Evolutionary conservation across 208 protist species (phyloP).

Genomic region (Lotmaria passim): DNA sequence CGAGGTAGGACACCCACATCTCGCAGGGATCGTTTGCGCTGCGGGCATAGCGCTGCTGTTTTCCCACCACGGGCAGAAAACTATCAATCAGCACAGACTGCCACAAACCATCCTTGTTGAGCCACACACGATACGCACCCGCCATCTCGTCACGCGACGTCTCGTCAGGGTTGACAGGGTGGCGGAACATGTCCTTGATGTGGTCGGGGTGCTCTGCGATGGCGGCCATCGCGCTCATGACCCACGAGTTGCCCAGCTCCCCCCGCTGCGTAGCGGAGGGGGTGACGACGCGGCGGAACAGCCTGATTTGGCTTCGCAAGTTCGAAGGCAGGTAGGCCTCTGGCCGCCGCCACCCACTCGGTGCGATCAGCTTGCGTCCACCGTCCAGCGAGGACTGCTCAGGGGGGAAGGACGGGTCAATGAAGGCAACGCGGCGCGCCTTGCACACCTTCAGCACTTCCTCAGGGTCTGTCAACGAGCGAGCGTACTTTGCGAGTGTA

Average conservation of each 20-base stretch:
- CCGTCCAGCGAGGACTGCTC: conserved; percentile 36
- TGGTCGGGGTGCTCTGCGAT: conserved; percentile 45
- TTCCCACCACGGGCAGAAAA: conserved; percentile 67
- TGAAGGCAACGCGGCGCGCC: conserved; percentile 30
- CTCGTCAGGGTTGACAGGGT: conserved; percentile 18
- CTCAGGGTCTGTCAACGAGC: conserved; percentile 19
- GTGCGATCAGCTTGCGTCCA: conserved; percentile 18
- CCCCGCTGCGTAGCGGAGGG: conserved; percentile 47
- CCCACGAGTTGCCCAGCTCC: conserved; percentile 72
- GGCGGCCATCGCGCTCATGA: conserved; percentile 63
- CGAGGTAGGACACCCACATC: conserved; percentile 80
- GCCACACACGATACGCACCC: conserved; percentile 62
- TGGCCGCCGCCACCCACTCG: conserved; percentile 47
- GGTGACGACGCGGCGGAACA: conserved; percentile 51
- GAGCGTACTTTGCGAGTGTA: conserved; percentile 16
- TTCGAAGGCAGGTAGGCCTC: conserved; percentile 47
- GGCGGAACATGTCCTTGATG: conserved; percentile 55
- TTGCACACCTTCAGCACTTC: conserved; percentile 43
- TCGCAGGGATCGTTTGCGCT: conserved; percentile 66
- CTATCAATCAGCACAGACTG: conserved; percentile 67
- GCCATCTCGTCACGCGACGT: conserved; percentile 41
- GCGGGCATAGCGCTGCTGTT: conserved; percentile 53
- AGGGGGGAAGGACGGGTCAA: conserved; percentile 54
- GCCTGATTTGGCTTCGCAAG: conserved; percentile 19
- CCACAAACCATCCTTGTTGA: conserved; percentile 82